Percentiles rank a stretch among this genome's conserved stretches.
Evolutionary conservation across 2,329 filamentous ascomycete species (phyloP).

Genomic region (Diplodia corticola): DNA sequence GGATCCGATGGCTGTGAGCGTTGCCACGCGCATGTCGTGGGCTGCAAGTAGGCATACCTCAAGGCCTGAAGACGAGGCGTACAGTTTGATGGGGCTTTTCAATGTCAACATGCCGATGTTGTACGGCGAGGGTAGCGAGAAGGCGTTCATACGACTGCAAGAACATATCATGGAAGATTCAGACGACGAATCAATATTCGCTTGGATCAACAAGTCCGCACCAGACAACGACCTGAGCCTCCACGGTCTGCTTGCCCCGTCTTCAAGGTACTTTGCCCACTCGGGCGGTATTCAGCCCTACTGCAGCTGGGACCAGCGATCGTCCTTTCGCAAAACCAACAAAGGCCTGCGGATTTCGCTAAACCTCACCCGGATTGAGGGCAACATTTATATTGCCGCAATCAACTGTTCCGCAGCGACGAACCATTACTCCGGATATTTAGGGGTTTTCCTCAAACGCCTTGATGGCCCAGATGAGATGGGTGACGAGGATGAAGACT

Average conservation of each 20-base stretch:
- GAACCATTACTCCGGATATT: too few species aligned
- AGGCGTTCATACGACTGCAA: not conserved
- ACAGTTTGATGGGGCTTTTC: constrained; percentile 23
- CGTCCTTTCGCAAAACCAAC: not conserved
- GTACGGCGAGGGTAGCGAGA: constrained; percentile 23
- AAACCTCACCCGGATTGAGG: too few species aligned
- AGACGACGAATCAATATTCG: too few species aligned
- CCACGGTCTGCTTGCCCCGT: not conserved
- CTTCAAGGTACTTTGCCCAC: not conserved
- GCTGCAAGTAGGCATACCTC: constrained; percentile 6
- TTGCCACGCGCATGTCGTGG: constrained; percentile 21
- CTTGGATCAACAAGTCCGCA: too few species aligned
- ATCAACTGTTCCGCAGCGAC: too few species aligned
- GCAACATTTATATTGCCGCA: too few species aligned
- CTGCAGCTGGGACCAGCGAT: not conserved
- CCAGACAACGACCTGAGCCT: not conserved
- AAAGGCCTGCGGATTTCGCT: not conserved
- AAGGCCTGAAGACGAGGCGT: constrained; percentile 14
- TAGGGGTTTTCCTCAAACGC: too few species aligned
- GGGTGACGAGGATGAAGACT: too few species aligned
- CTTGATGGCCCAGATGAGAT: too few species aligned
- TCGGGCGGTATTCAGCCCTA: not conserved
- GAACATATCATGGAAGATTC: not conserved
- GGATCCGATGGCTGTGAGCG: not conserved
- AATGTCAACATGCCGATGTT: constrained; percentile 23